Conservation (phyloP, 441 rosid species). For the Bocquillonia castaneifolia region DNA sequence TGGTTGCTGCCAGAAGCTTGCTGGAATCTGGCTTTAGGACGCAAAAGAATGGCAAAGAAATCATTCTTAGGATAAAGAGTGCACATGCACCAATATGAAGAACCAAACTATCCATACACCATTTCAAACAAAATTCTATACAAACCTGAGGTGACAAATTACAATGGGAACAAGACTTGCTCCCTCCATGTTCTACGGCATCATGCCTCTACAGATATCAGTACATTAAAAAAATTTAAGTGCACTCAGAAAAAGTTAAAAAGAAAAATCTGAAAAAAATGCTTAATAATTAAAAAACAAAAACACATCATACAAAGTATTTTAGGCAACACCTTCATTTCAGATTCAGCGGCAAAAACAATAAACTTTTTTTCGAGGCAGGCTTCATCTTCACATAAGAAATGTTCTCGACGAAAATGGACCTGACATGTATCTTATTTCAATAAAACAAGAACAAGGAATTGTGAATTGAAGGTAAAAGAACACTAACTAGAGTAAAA, state of each 20-base stretch:
- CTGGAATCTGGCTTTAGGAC: constrained; percentile 52
- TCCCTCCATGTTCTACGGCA: constrained; percentile 73
- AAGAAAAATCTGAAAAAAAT: neutral
- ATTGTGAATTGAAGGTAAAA: neutral
- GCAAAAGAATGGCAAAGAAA: neutral
- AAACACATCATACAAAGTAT: neutral
- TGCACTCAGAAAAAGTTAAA: neutral
- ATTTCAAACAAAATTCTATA: constrained; percentile 5
- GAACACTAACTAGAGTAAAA: constrained; percentile 7
- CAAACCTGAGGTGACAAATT: constrained; percentile 73
- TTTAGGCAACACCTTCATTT: constrained; percentile 55
- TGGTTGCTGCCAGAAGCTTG: constrained; percentile 58
- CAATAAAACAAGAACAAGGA: constrained; percentile 3
- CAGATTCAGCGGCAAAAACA: constrained; percentile 65
- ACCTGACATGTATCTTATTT: constrained; percentile 34
- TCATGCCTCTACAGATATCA: constrained; percentile 58
- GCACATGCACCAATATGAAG: neutral
- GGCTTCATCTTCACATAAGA: constrained; percentile 77
- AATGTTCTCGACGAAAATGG: constrained; percentile 71
- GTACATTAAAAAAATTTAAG: neutral
- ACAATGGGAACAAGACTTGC: constrained; percentile 69
- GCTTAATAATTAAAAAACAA: neutral
- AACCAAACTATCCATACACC: neutral
- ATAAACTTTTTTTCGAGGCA: constrained; percentile 74
- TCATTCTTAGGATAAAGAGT: neutral